phyloP scores from a whole-genome alignment of 306 rosid species.

The Glycyrrhiza uralensis region DNA sequence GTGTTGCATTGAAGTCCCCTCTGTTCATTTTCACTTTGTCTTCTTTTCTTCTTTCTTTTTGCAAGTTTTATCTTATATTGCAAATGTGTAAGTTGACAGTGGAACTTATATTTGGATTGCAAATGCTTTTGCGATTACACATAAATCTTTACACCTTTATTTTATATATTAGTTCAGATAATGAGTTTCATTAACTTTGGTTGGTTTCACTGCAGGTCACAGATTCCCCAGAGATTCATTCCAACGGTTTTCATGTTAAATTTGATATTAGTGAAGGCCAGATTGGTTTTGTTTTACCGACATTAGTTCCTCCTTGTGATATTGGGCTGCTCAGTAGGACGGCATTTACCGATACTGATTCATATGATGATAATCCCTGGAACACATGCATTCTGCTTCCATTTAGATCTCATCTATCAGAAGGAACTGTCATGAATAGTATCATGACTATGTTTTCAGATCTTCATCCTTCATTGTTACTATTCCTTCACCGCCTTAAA shows the following conservation, averaged over 20 bases:
- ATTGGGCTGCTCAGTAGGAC: constrained; percentile 56
- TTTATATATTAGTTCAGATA: neutral
- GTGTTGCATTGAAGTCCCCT: too few species aligned
- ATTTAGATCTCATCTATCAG: constrained; percentile 60
- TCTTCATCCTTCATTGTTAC: constrained; percentile 90
- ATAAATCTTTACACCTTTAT: neutral
- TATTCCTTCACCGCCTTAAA: constrained; percentile 88
- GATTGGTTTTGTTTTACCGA: constrained; percentile 95
- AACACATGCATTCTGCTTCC: constrained; percentile 95
- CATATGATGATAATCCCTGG: constrained; percentile 48
- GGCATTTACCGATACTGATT: constrained; percentile 47
- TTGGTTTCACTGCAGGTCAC: constrained; percentile 63
- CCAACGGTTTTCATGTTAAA: constrained; percentile 94
- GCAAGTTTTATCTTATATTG: neutral
- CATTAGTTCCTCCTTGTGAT: constrained; percentile 69
- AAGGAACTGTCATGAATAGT: constrained; percentile 53
- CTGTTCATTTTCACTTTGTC: neutral
- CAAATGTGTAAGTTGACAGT: constrained; percentile 4
- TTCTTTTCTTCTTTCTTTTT: neutral
- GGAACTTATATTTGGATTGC: neutral
- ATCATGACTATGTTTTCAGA: constrained; percentile 77
- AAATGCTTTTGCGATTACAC: neutral
- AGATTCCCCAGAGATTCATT: constrained; percentile 97
- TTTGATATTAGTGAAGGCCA: constrained; percentile 93
- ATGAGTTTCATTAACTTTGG: constrained; percentile 16